Evolutionary conservation across 176 grass and related monocot species (phyloP), one percentile per base, ranked within the genome.

Genomic region (Saccharum officinarum): DNA sequence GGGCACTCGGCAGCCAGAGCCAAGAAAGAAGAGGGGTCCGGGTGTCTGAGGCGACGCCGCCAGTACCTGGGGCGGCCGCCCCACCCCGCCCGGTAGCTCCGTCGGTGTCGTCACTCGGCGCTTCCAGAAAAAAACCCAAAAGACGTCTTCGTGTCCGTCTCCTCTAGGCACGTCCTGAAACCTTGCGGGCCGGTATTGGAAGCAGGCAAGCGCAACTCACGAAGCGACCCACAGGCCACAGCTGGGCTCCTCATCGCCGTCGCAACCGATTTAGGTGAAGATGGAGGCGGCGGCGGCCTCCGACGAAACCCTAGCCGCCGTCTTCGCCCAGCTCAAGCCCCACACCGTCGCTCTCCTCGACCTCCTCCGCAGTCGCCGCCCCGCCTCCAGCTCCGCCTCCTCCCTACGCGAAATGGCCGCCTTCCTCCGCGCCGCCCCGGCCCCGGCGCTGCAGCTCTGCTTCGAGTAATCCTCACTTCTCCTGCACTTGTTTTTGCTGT

Each of bases 271-370:
- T 37, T 40, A 26, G 49, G 46, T 49, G 71, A 78, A 73, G 46
- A 77, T 77, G 75, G 78, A 76, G 83, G 73, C 38, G 73, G 47
- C 78, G 69, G 87, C 75, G 77, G 67, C 72, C 84, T 82, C 67
- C 71, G 87, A 92, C 54, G 92, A 88, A 90, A 90, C 92, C 89
- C 82, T 90, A 82, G 83, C 72, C 38, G 86, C 73, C 54, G 70
- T 94, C 34, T 95, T 95, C 72, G 60, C 86, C 20, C 83, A 89
- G 83, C 93, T 98, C 65, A 98, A 98, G 80, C 86, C 89, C 41
- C 92, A 92, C 93, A 95, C 87, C 20, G 52, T 95, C 78, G 34
- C 88, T 13, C 89, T 98, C 80, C 91, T 98, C 80, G 93, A 93
- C 67, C 80, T 98, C 67, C 73, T 98, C 52, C 93, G 88, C 81